A percentile compares a stretch with the other conserved stretches of the same genome.
These are phyloP conservation scores for Davidsoniella eucalypti DNA, from an alignment of 2,329 filamentous ascomycete genomes.

Conservation along the genomic window DNA sequence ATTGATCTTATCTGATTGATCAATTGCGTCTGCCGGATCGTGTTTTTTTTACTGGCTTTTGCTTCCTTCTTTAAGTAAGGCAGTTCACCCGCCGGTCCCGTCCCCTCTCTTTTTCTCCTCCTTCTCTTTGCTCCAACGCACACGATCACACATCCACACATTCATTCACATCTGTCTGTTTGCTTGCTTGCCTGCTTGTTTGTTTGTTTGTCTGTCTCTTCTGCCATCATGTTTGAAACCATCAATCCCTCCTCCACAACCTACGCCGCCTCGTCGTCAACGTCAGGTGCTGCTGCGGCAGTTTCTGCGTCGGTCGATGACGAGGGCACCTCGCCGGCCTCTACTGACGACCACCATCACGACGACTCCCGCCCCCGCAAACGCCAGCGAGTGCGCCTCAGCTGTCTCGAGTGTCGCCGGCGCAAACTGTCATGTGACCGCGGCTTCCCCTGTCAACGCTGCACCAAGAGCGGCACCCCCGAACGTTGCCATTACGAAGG, in stretches of 20 bases:
- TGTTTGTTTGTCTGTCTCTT: background rate
- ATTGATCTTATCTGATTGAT: no score
- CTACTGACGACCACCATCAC: slow-evolving; percentile 8
- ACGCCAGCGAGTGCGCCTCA: slow-evolving; percentile 41
- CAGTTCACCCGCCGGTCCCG: no score
- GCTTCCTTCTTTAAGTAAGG: no score
- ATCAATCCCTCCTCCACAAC: background rate
- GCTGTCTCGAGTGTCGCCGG: slow-evolving; percentile 43
- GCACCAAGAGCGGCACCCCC: slow-evolving; percentile 43
- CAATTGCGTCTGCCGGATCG: no score
- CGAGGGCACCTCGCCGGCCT: slow-evolving; percentile 6
- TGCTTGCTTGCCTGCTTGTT: background rate
- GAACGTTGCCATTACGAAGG: slow-evolving; percentile 44
- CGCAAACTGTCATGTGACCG: slow-evolving; percentile 46
- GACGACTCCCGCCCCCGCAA: slow-evolving; percentile 29
- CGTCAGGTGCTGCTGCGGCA: background rate
- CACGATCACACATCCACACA: background rate
- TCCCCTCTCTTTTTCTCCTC: background rate
- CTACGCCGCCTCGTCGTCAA: background rate
- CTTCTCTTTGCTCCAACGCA: background rate
- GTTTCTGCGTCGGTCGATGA: background rate
- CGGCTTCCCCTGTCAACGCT: slow-evolving; percentile 44
- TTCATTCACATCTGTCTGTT: no score
- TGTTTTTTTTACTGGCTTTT: no score
- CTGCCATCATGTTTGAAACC: background rate